Evolutionary conservation across 2,329 filamentous ascomycete genomes (phyloP), one percentile per base, ranked within the genome.

Genomic region (Emericellopsis atlantica): DNA sequence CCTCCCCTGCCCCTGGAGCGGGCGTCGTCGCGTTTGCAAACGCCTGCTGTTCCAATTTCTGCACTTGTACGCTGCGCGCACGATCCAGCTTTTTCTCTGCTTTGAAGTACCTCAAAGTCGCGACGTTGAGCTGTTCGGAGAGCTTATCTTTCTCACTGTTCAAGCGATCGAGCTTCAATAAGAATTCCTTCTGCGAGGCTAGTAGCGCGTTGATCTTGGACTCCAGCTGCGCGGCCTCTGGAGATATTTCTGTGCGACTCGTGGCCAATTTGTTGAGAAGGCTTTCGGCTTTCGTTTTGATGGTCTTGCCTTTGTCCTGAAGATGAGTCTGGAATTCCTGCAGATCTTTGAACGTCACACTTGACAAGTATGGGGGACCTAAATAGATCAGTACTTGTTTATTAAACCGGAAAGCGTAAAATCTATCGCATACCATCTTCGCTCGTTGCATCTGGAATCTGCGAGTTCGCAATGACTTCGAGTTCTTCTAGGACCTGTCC

Each of bases 1-100:
- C 79, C 23, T 59, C 58, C 5, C 51, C 54, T 14, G 55, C 49
- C 4, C 52, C 52, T 12, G 49, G 49, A n/a, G 55, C 42, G 18
- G 54, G 59, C 77, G 45, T 74, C 62, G 72, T 67, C 6, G 73
- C 76, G 43, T 81, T 81, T 44, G 84, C 74, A 40, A 89, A 75
- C 26, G 89, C 88, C 61, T 95, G 86, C 52, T 87, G 84, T 58
- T 96, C 92, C 44, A 98, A 64, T 57, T 94, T 95, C 46, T 89
- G 84, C 2, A 95, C 88, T 43, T 94, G 88, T 14, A 79, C 67
- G 55, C 92, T 98, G 60, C 86, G 90, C 21, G 83, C 77, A 35
- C 92, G 79, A 57, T 98, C 92, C 40, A 96, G 69, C 57, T 88
- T 92, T 66, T 94, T 93, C 59, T 98, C 92, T 0, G 92, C 92